Evolutionary conservation across 257 asterid genomes (phyloP), one percentile per base, ranked within the genome.

Genomic region (Mentha longifolia): DNA sequence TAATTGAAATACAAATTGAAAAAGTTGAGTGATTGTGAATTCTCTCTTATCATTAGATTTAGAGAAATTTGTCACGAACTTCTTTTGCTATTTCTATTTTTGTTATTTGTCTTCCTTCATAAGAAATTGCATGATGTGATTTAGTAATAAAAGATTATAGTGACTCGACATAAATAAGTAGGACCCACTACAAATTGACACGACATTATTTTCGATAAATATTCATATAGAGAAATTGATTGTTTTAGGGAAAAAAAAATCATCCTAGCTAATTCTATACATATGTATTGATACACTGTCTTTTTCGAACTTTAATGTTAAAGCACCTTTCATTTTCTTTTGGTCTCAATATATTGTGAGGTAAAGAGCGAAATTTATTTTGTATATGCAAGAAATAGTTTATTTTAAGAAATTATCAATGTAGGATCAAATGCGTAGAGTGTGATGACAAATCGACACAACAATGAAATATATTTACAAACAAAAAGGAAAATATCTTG

Each of bases 361-460:
- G 31, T 28, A 28, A 28, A 28, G 39, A 35, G 35, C 47, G 3
- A n/a, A 17, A 47, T 66, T 56, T 9, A 46, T 57, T 33, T 45
- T 61, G 28, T 10, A 61, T 33, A 35, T 25, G 7, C 10, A 17
- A 9, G n/a, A 43, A 20, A 15, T 9, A 72, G 17, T 22, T 63
- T n/a, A 52, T 50, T 72, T 42, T 17, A 19, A 68, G 62, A 20
- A 66, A 57, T 45, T 66, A 57, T 46, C 58, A 20, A 58, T 50
- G 65, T 35, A 7, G 42, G 52, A 47, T 14, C 59, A 43, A 45
- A 7, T 55, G 25, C 60, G 13, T 16, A 52, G 12, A 20, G 20
- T 55, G 55, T 22, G 39, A 42, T 25, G 58, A 57, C 41, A 56
- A 57, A 69, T 69, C 2, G 74, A 69, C 56, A 20, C 25, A 67